Evolutionary conservation across 768 basidiomycete genomes (phyloP).

Genomic region (Pleurotus citrinopileatus): DNA sequence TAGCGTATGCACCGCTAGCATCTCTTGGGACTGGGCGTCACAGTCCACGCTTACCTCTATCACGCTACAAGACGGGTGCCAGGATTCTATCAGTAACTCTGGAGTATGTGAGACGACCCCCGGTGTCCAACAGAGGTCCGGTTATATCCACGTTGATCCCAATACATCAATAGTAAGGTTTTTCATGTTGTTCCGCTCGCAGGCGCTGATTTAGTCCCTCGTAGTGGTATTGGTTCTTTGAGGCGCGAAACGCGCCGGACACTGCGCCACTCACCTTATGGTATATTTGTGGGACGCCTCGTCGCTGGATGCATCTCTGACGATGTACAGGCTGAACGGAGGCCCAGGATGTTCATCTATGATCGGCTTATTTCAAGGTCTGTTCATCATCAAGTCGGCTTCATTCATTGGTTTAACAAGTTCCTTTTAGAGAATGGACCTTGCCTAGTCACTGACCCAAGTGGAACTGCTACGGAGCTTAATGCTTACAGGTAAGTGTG

Average conservation of each 20-base stretch:
- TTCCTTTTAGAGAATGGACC: slow-evolving; percentile 54
- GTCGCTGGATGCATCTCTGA: too few relatives aligned
- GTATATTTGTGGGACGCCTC: too few relatives aligned
- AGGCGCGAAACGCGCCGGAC: slow-evolving; percentile 54
- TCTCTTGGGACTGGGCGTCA: neutral
- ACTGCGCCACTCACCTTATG: slow-evolving; percentile 67
- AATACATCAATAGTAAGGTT: slow-evolving; percentile 47
- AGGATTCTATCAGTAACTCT: slow-evolving; percentile 35
- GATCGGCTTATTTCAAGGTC: slow-evolving; percentile 67
- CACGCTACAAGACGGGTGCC: neutral
- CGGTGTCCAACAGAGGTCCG: slow-evolving; percentile 44
- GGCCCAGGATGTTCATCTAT: slow-evolving; percentile 63
- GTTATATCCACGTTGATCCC: slow-evolving; percentile 45
- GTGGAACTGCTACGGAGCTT: slow-evolving; percentile 47
- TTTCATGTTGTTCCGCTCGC: neutral
- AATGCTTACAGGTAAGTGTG: slow-evolving; percentile 55
- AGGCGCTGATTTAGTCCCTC: neutral
- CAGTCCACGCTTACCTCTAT: neutral
- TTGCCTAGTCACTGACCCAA: slow-evolving; percentile 49
- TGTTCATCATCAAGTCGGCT: neutral
- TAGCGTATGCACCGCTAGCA: neutral
- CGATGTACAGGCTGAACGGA: slow-evolving; percentile 44
- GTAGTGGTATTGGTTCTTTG: slow-evolving; percentile 79
- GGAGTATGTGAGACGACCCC: slow-evolving; percentile 55
- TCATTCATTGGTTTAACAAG: neutral